Evolutionary conservation across 495 filamentous ascomycete genomes (phyloP), one percentile per base, ranked within the genome.

Genomic region (Achaetomiella virescens): DNA sequence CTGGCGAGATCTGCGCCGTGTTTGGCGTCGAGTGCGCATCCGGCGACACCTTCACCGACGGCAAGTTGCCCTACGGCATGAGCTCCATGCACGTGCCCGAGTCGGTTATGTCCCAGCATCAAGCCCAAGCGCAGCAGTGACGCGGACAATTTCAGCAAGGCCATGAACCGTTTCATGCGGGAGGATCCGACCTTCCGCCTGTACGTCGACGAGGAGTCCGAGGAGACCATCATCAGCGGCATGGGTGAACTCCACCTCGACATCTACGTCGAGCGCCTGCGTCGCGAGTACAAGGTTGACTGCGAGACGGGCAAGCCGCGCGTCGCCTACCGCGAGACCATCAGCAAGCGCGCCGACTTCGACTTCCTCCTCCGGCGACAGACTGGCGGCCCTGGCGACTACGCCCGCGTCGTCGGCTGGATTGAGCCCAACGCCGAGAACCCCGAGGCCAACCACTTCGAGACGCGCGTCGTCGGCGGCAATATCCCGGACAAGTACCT

Each of bases 1-100:
- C 95, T 37, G 95, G 95, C 65, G 95, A 99, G 68, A 97, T 99
- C 52, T 97, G 95, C 66, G 95, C 95, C 48, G 91, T 99, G 52
- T 99, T 99, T 67, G 95, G 95, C 67, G 86, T 99, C 50, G 95
- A 99, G 56, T 99, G 95, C 72, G 91, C 95, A 20, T 97, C 92
- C 33, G 95, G 95, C 62, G 95, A 99, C 66, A 97, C 91, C 25
- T 99, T 99, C 78, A 96, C 95, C 15, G 95, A 99, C 66, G 95
- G 95, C 49, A 76, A 81, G 40, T 74, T 97, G n/a, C 89, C 87
- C 43, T 99, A 96, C 75, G 86, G 83, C 58, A 96, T 99, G 91
- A 89, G 90, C 25, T 93, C 91, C 61, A 99, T 99, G 95, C 97
- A 88, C 71, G 95, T 99, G 46, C 95, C 95, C 11, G 95, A 99